These are phyloP conservation scores for Tilletia indica DNA, from an alignment of 1,284 basidiomycete genomes.

Conservation along the genomic window DNA sequence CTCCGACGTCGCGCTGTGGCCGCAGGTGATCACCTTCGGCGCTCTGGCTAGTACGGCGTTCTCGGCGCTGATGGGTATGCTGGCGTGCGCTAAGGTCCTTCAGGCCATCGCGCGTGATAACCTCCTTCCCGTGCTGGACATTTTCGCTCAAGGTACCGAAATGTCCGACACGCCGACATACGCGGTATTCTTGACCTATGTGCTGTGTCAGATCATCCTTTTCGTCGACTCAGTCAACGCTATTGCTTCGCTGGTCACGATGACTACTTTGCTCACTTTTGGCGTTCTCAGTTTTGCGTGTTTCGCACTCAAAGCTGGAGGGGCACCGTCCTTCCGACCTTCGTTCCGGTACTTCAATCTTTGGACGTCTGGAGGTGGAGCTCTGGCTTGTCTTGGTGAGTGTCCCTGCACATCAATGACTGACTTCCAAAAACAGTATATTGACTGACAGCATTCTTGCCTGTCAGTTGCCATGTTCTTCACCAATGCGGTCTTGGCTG, in stretches of 20 bases:
- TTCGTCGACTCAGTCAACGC: slow-evolving; percentile 54
- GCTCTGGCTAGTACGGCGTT: slow-evolving; percentile 52
- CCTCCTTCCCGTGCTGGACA: slow-evolving; percentile 45
- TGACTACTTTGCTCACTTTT: slow-evolving; percentile 54
- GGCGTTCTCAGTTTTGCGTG: slow-evolving; percentile 53
- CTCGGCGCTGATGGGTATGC: slow-evolving; percentile 54
- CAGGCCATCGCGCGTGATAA: slow-evolving; percentile 55
- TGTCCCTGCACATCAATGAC: not conserved
- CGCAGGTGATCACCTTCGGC: slow-evolving; percentile 50
- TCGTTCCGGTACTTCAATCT: slow-evolving; percentile 56
- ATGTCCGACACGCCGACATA: slow-evolving; percentile 49
- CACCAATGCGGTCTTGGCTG: slow-evolving; percentile 42
- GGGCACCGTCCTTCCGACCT: slow-evolving; percentile 53
- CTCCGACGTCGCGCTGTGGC: slow-evolving; percentile 49
- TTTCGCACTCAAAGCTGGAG: slow-evolving; percentile 53
- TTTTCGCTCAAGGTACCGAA: slow-evolving; percentile 53
- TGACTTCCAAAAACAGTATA: too few species aligned
- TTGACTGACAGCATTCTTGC: too few species aligned
- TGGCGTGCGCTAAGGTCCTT: slow-evolving; percentile 53
- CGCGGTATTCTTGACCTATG: slow-evolving; percentile 49
- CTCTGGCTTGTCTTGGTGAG: slow-evolving; percentile 39
- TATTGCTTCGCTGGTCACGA: slow-evolving; percentile 54
- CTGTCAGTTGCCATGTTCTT: slow-evolving; percentile 47
- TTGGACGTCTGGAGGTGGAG: slow-evolving; percentile 52
- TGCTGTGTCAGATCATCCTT: slow-evolving; percentile 49